Evolutionary conservation across 2,329 filamentous ascomycete species (phyloP).

Genomic region (Sporothrix pseudoabietina): DNA sequence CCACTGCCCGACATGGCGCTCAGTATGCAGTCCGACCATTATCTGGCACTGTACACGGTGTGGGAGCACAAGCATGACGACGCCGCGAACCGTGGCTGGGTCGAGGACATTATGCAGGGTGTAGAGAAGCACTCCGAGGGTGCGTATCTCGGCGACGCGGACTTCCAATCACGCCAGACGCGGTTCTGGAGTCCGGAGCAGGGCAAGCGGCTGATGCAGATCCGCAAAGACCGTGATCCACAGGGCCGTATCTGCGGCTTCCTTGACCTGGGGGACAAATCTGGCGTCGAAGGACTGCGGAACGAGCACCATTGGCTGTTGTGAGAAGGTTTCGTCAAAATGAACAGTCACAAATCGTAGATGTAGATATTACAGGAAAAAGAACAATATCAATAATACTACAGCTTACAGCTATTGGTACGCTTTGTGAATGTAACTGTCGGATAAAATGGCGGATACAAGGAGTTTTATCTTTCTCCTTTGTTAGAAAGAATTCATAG

Average conservation of each 20-base stretch:
- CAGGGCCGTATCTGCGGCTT: slow-evolving; percentile 31
- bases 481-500: too few species aligned
- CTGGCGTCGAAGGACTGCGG: slow-evolving; percentile 23
- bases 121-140: slow-evolving; percentile 49
- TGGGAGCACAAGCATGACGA: slow-evolving; percentile 54
- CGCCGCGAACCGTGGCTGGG: slow-evolving; percentile 48
- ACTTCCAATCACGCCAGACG: slow-evolving; percentile 52
- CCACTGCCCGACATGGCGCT: slow-evolving; percentile 52
- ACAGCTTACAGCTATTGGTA: too few species aligned
- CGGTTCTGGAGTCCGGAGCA: slow-evolving; percentile 51
- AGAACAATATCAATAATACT: background rate
- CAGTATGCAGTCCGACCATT: slow-evolving; percentile 58
- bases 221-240: slow-evolving; percentile 30
- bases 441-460: too few species aligned
- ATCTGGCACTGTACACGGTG: slow-evolving; percentile 56
- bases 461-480: too few species aligned
- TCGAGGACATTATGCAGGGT: slow-evolving; percentile 45
- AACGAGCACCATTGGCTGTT: slow-evolving; percentile 30
- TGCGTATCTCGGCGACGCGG: slow-evolving; percentile 58
- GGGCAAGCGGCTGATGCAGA: slow-evolving; percentile 29
- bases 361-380: background rate
- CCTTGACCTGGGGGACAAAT: slow-evolving; percentile 31
- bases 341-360: too few species aligned
- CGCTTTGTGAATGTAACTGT: too few species aligned
- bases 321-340: background rate